A percentile compares a stretch with the other conserved stretches of the same genome.
These are phyloP conservation scores for Oxyria digyna DNA, from an alignment of 148 eudicot species.

Conservation along the genomic window DNA sequence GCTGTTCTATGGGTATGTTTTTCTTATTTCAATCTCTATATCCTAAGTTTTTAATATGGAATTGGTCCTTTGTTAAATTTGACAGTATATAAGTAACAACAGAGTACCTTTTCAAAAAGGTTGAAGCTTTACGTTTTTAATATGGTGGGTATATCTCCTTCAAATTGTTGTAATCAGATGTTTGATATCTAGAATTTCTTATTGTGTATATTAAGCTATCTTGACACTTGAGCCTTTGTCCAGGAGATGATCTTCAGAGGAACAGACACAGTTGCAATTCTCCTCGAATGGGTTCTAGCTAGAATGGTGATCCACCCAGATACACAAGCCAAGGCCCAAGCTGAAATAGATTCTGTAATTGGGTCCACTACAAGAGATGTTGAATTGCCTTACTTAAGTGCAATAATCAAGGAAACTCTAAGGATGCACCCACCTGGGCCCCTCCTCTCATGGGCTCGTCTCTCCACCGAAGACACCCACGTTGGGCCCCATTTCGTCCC, in stretches of 20 bases:
- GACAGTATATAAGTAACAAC: neutral
- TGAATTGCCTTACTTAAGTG: constrained; percentile 52
- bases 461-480: constrained; percentile 68
- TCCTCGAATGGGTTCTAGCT: constrained; percentile 81
- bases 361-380: constrained; percentile 22
- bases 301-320: constrained; percentile 89
- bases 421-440: constrained; percentile 94
- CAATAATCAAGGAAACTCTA: constrained; percentile 76
- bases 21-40: too few relatives aligned
- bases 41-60: neutral
- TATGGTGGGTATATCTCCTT: neutral
- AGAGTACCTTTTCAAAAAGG: too few relatives aligned
- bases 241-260: constrained; percentile 97
- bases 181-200: too few relatives aligned
- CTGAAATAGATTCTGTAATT: constrained; percentile 42
- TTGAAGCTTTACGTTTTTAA: too few relatives aligned
- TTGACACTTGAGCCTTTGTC: too few relatives aligned
- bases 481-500: constrained; percentile 69
- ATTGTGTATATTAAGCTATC: too few relatives aligned
- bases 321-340: constrained; percentile 77
- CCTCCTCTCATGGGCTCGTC: constrained; percentile 90
- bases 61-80: neutral
- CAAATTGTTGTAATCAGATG: neutral
- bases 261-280: constrained; percentile 83
- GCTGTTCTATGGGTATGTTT: constrained; percentile 83